A percentile compares a stretch with the other conserved stretches of the same genome.
Conservation (phyloP, 2,329 filamentous ascomycete genomes). For the Geosmithia morbida region DNA sequence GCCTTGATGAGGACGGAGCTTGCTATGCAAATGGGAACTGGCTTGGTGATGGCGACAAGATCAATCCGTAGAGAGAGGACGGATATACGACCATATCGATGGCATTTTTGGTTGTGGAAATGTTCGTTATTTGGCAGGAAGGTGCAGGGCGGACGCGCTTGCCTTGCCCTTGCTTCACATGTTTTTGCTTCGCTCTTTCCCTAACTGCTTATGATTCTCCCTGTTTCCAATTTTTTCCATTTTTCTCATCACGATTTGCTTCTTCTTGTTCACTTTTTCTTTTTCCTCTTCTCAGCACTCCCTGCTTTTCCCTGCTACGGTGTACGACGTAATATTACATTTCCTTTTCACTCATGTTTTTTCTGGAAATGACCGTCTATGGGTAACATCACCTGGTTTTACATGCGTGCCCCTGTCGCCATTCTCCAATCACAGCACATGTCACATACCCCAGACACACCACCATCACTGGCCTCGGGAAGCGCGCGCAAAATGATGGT, state of each 20-base stretch:
- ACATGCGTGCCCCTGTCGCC: conserved; percentile 9
- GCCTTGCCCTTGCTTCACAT: background rate
- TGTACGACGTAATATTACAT: background rate
- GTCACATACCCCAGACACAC: conserved; percentile 4
- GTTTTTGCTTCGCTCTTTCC: conserved; percentile 4
- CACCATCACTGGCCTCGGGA: conserved; percentile 1
- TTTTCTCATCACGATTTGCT: background rate
- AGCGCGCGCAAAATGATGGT: background rate
- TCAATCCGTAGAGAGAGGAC: background rate
- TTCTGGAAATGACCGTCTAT: conserved; percentile 25
- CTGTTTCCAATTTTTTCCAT: background rate
- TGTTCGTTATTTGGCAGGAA: background rate
- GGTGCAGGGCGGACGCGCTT: conserved; percentile 11
- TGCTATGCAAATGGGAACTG: too few relatives aligned
- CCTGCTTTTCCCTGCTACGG: background rate
- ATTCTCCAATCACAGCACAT: conserved; percentile 7
- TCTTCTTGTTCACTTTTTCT: background rate
- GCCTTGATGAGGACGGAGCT: too few relatives aligned
- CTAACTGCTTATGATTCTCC: background rate
- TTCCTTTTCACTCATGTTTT: conserved; percentile 11
- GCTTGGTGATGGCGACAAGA: too few relatives aligned
- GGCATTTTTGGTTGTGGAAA: background rate
- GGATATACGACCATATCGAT: background rate
- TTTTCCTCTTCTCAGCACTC: background rate
- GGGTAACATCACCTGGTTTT: conserved; percentile 13